These are phyloP conservation scores for Chloranthus sessilifolius DNA, from an alignment of 164 flowering plant genomes.

Conservation along the genomic window DNA sequence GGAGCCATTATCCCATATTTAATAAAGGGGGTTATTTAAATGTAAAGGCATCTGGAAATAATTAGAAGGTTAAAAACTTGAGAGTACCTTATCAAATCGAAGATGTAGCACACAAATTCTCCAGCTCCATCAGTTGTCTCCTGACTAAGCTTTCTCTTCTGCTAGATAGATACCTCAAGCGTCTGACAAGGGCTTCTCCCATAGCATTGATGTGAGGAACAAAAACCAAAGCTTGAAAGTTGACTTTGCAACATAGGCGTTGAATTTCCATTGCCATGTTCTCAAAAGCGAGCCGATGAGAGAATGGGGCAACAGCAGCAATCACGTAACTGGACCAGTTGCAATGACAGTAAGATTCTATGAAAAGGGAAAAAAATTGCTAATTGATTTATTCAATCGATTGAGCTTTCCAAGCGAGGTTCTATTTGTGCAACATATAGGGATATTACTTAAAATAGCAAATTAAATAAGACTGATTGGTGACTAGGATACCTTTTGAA, in stretches of 20 bases:
- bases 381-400: no score
- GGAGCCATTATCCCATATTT: no score
- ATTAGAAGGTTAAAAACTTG: no score
- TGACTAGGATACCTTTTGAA: no score
- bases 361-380: no score
- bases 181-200: slow-evolving; percentile 78
- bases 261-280: slow-evolving; percentile 80
- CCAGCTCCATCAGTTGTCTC: slow-evolving; percentile 36
- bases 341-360: no score
- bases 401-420: no score
- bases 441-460: no score
- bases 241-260: slow-evolving; percentile 87
- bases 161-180: slow-evolving; percentile 50
- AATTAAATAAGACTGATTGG: no score
- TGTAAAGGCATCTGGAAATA: no score
- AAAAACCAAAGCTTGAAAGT: slow-evolving; percentile 78
- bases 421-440: no score
- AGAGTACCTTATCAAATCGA: slow-evolving; percentile 89
- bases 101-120: slow-evolving; percentile 91
- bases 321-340: slow-evolving; percentile 76
- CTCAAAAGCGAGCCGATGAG: slow-evolving; percentile 93
- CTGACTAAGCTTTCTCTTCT: slow-evolving; percentile 14
- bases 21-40: no score
- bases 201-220: slow-evolving; percentile 79
- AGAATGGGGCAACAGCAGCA: slow-evolving; percentile 96